Evolutionary conservation across 805 yeast genomes (phyloP), one percentile per base, ranked within the genome.

Genomic region (Schizosaccharomyces cryophilus): DNA sequence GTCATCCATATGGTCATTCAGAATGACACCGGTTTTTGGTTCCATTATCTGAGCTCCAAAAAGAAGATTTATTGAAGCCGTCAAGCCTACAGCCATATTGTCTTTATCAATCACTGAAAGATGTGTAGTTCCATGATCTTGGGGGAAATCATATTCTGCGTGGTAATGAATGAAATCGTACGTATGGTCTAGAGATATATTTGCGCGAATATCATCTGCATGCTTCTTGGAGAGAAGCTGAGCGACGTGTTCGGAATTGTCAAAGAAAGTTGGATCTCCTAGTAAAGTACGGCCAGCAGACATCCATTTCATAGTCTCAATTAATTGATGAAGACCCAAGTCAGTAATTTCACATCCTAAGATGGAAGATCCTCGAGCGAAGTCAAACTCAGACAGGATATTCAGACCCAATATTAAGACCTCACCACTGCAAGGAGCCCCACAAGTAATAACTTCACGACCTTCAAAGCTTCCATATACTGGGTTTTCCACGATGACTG

Each of bases 1-100:
- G 69, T 90, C 97, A 70, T 90, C 96, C 96, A 90, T 89, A 70
- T 90, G 87, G 66, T 87, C 81, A 72, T 90, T 90, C 67, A 90
- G 72, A 9, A 90, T 77, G 7, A 90, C 73, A 1, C 96, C 97
- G 0, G 97, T 89, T 1, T 63, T 69, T 1, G 83, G 82, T 69
- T 90, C 96, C 68, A 83, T 85, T 5, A 90, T 83, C 66, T 81
- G 68, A 13, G 93, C 82, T 0, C 98, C 98, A 72, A 88, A 90
- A 48, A 80, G 69, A 61, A 88, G 72, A 69, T 90, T 90, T 9
- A 90, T 81, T 0, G 97, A 89, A 1, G 96, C 85, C 0, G 97
- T 90, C 75, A 89, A 76, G 2, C 87, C 75, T 1, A 90, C 93
- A 0, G 96, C 87, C 73, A 85, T 84, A 42, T 84, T 83, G 62